Percentiles rank a stretch among this genome's conserved stretches.
These are phyloP conservation scores for Cercospora nicotianae DNA, from an alignment of 2,329 filamentous ascomycete genomes.

Conservation along the genomic window DNA sequence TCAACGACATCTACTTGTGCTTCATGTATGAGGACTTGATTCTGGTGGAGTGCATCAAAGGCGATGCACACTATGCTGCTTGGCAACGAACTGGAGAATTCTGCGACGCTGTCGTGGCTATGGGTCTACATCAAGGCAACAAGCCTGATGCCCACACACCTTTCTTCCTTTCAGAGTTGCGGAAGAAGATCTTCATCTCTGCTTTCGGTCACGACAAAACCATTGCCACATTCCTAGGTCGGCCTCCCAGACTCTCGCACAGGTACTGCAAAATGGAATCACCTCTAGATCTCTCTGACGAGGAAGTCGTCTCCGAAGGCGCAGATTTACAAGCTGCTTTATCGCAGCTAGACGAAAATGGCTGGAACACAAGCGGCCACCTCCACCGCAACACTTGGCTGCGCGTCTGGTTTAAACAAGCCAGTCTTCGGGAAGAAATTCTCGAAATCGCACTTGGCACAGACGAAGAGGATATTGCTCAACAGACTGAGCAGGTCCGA, in stretches of 20 bases:
- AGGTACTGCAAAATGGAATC: slow-evolving; percentile 56
- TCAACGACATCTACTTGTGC: slow-evolving; percentile 38
- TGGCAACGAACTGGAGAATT: slow-evolving; percentile 41
- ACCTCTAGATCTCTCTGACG: slow-evolving; percentile 57
- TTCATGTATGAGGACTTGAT: slow-evolving; percentile 39
- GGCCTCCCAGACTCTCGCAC: slow-evolving; percentile 52
- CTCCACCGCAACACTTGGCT: slow-evolving; percentile 49
- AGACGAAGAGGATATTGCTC: slow-evolving; percentile 41
- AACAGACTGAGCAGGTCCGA: slow-evolving; percentile 42
- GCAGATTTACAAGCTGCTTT: slow-evolving; percentile 44
- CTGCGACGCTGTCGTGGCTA: slow-evolving; percentile 37
- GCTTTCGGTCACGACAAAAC: slow-evolving; percentile 39
- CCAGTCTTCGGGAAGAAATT: slow-evolving; percentile 58
- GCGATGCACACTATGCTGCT: slow-evolving; percentile 36
- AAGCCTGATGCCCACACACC: slow-evolving; percentile 34
- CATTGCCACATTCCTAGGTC: slow-evolving; percentile 41
- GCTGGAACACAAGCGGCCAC: slow-evolving; percentile 53
- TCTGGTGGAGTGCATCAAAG: slow-evolving; percentile 37
- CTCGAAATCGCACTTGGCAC: slow-evolving; percentile 57
- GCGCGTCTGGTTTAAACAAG: slow-evolving; percentile 51
- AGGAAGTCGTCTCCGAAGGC: slow-evolving; percentile 49
- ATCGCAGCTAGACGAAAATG: slow-evolving; percentile 48
- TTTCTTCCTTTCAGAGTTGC: slow-evolving; percentile 38
- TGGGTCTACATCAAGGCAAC: slow-evolving; percentile 41
- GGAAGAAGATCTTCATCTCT: slow-evolving; percentile 38